Evolutionary conservation across 345 rosid species (phyloP).

Genomic region (Sonneratia caseolaris): DNA sequence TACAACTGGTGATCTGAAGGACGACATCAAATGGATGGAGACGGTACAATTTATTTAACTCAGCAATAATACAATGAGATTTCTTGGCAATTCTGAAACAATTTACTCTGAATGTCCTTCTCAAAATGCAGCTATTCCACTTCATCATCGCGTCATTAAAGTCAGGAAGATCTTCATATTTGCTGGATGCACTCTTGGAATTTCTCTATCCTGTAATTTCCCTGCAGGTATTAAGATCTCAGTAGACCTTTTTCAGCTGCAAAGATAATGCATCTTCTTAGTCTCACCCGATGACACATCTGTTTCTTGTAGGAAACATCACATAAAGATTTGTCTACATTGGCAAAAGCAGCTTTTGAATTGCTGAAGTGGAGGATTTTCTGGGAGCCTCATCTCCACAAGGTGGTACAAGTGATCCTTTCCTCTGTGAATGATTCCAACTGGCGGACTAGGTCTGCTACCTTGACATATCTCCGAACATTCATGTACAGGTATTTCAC

Average conservation of each 20-base stretch:
- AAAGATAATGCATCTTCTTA: background rate
- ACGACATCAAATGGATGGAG: conserved; percentile 98
- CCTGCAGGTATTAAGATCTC: conserved; percentile 53
- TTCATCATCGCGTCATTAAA: conserved; percentile 76
- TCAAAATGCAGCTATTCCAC: conserved; percentile 55
- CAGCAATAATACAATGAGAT: background rate
- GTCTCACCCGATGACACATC: conserved; percentile 16
- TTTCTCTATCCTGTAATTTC: conserved; percentile 82
- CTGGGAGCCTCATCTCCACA: conserved; percentile 69
- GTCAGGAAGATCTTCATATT: conserved; percentile 88
- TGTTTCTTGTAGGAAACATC: conserved; percentile 72
- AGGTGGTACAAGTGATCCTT: conserved; percentile 59
- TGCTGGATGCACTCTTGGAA: conserved; percentile 68
- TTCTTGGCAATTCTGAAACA: background rate
- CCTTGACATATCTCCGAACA: conserved; percentile 77
- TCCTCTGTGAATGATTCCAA: conserved; percentile 67
- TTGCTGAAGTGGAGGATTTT: conserved; percentile 87
- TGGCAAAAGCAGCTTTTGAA: conserved; percentile 95
- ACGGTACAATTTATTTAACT: conserved; percentile 42
- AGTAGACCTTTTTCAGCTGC: background rate
- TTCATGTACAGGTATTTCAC: conserved; percentile 84
- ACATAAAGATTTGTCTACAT: conserved; percentile 81
- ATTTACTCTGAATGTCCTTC: background rate
- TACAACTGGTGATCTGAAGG: conserved; percentile 49
- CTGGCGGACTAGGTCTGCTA: conserved; percentile 97